Evolutionary conservation across 352 stramenopile genomes (phyloP).

Genomic region (Pseudoperonospora humuli): DNA sequence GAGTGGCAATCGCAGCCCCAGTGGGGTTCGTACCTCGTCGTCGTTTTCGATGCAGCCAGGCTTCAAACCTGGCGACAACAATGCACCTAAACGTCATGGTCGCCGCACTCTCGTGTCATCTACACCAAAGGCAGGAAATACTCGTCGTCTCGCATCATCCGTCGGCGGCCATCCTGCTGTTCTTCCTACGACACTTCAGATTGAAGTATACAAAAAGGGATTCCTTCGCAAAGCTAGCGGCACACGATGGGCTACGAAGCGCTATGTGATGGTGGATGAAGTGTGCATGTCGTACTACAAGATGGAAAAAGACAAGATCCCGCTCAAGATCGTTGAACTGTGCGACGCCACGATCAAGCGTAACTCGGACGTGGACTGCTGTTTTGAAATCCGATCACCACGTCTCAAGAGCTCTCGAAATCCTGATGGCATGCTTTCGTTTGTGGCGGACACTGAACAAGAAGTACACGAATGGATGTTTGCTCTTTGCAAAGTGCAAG

Average conservation of each 20-base stretch:
- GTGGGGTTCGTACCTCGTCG: constrained; percentile 22
- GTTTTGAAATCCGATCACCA: constrained; percentile 81
- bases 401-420: constrained; percentile 82
- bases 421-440: constrained; percentile 71
- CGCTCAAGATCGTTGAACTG: constrained; percentile 78
- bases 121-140: constrained; percentile 30
- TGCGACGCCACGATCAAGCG: constrained; percentile 76
- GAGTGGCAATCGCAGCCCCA: constrained; percentile 23
- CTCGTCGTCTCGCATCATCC: constrained; percentile 34
- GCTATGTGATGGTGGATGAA: constrained; percentile 84
- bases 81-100: constrained; percentile 35
- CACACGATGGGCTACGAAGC: constrained; percentile 76
- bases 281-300: constrained; percentile 84
- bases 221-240: constrained; percentile 79
- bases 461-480: constrained; percentile 86
- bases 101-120: constrained; percentile 67
- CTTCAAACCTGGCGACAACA: constrained; percentile 46
- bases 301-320: constrained; percentile 73
- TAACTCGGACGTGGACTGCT: constrained; percentile 75
- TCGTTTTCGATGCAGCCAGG: constrained; percentile 54
- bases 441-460: constrained; percentile 74
- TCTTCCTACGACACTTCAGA: constrained; percentile 56
- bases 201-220: constrained; percentile 76
- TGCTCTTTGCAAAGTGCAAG: constrained; percentile 76
- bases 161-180: constrained; percentile 41